Evolutionary conservation across 805 yeast genomes (phyloP).

Genomic region (Wickerhamomyces strasburgensis): DNA sequence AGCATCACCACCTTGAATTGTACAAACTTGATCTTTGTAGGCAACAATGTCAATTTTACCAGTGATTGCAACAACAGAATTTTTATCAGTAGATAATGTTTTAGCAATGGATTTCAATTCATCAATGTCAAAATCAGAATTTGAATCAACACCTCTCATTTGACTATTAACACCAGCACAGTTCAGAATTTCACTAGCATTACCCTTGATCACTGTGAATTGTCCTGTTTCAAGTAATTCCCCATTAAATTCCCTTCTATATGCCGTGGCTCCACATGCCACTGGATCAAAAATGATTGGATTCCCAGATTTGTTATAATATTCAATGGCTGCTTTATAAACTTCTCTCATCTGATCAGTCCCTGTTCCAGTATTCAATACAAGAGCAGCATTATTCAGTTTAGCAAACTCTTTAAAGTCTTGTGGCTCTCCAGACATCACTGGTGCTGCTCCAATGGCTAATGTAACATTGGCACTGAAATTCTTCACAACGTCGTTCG

Average conservation of each 20-base stretch:
- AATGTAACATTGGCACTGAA: slow-evolving; percentile 83
- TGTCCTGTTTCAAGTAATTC: slow-evolving; percentile 51
- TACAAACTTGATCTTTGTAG: slow-evolving; percentile 31
- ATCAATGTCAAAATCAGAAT: slow-evolving; percentile 19
- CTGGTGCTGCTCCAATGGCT: slow-evolving; percentile 82
- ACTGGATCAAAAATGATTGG: slow-evolving; percentile 87
- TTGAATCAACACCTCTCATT: slow-evolving; percentile 75
- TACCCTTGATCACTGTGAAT: slow-evolving; percentile 73
- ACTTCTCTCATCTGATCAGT: slow-evolving; percentile 31
- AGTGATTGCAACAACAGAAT: slow-evolving; percentile 64
- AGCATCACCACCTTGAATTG: slow-evolving; percentile 52
- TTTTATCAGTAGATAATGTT: slow-evolving; percentile 44
- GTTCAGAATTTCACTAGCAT: slow-evolving; percentile 70
- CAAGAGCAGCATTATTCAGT: slow-evolving; percentile 48
- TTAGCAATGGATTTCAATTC: slow-evolving; percentile 37
- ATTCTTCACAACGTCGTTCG: slow-evolving; percentile 84
- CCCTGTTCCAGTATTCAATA: slow-evolving; percentile 74
- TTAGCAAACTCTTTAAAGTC: slow-evolving; percentile 67
- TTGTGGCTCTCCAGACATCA: slow-evolving; percentile 70
- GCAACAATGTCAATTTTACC: slow-evolving; percentile 53
- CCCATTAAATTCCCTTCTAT: slow-evolving; percentile 46
- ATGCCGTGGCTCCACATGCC: slow-evolving; percentile 79
- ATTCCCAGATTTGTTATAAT: slow-evolving; percentile 49
- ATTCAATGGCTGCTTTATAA: slow-evolving; percentile 46
- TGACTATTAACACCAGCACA: slow-evolving; percentile 43